Conservation (phyloP, 2,329 filamentous ascomycete species). For the Tolypocladium pustulatum region DNA sequence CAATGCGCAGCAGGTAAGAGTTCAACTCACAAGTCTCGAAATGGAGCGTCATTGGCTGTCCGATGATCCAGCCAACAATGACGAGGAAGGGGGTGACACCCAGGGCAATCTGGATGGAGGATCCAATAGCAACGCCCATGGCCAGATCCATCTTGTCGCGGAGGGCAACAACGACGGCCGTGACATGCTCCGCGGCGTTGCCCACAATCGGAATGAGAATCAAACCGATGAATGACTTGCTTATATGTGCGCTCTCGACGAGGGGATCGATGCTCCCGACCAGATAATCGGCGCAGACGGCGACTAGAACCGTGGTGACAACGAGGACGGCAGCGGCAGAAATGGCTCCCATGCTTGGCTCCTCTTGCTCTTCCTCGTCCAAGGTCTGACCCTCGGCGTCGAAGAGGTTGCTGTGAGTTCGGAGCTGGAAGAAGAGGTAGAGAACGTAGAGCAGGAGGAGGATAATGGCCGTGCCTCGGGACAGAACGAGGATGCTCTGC, state of each 20-base stretch:
- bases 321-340: conserved; percentile 58
- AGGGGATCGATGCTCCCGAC: conserved; percentile 67
- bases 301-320: conserved; percentile 57
- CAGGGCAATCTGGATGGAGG: conserved; percentile 72
- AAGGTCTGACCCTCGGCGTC: conserved; percentile 40
- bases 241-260: conserved; percentile 59
- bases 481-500: conserved; percentile 57
- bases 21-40: conserved; percentile 50
- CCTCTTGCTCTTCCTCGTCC: conserved; percentile 28
- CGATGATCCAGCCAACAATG: conserved; percentile 69
- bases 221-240: conserved; percentile 71
- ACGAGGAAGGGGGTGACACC: conserved; percentile 74
- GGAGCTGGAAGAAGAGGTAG: conserved; percentile 70
- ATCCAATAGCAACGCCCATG: conserved; percentile 73
- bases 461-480: conserved; percentile 66
- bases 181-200: conserved; percentile 73
- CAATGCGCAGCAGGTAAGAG: background rate
- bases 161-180: conserved; percentile 66
- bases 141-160: conserved; percentile 68
- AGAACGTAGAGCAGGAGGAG: conserved; percentile 64
- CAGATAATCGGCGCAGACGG: conserved; percentile 66
- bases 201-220: conserved; percentile 72
- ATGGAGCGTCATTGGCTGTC: conserved; percentile 63
- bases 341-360: conserved; percentile 48
- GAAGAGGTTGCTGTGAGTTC: conserved; percentile 64